phyloP scores from a whole-genome alignment of 176 grass and related monocot species.

The Puccinellia tenuiflora region DNA sequence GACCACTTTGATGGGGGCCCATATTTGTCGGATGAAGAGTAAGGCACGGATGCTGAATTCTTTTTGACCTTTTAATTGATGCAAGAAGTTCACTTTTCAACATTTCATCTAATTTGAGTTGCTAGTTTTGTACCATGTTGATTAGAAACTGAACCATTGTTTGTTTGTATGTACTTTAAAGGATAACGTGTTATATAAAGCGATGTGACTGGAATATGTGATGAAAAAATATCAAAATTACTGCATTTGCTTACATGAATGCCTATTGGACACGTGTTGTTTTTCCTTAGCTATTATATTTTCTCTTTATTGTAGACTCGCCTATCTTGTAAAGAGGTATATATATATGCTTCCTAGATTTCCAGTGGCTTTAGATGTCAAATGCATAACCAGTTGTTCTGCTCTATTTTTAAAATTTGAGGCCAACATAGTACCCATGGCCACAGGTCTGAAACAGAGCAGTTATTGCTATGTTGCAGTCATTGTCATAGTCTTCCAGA shows the following conservation, averaged over 20 bases:
- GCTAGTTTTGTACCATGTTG: not conserved
- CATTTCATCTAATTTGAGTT: not conserved
- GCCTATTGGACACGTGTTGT: not conserved
- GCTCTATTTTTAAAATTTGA: not conserved
- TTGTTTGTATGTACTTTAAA: slow-evolving; percentile 10
- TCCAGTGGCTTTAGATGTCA: not conserved
- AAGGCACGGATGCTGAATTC: slow-evolving; percentile 70
- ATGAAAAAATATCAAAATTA: not conserved
- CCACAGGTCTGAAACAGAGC: not conserved
- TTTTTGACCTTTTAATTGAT: slow-evolving; percentile 28
- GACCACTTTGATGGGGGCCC: slow-evolving; percentile 87
- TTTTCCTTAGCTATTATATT: not conserved
- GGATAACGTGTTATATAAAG: not conserved
- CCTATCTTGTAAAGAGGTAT: not conserved
- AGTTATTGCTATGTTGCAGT: not conserved
- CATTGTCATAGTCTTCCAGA: not conserved
- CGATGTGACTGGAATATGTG: not conserved
- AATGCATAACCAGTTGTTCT: not conserved
- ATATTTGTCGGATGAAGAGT: slow-evolving; percentile 83
- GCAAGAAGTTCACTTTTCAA: not conserved
- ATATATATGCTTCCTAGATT: not conserved
- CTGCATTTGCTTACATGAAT: not conserved
- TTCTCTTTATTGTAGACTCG: not conserved
- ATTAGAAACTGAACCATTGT: not conserved
- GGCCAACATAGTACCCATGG: not conserved